Evolutionary conservation across 2,329 filamentous ascomycete species (phyloP), one percentile per base, ranked within the genome.

Genomic region (Keithomyces neogunnii): DNA sequence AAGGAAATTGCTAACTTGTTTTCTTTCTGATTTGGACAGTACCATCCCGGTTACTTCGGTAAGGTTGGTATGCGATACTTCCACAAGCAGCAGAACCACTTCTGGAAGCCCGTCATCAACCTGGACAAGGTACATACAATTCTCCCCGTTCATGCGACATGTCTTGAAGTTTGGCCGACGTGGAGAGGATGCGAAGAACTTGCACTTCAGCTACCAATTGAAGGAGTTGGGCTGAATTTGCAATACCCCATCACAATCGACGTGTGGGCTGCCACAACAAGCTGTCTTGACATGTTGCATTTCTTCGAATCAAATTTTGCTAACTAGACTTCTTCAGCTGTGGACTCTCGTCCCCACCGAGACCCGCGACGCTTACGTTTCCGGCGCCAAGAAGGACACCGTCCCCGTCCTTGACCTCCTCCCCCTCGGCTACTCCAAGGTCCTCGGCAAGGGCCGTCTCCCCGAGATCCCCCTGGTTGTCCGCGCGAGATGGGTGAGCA

Each of bases 61-160:
- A 96, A 96, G 81, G 88, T 92, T 65, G 87, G 88, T 78, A 92
- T 92, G 88, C 81, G 88, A 70, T 86, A 92, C 80, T 96, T 96
- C 88, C 92, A 97, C 84, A 91, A 93, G 78, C 85, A 89, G 70
- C 82, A 85, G 69, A 92, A 92, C 82, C 87, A 95, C 72, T 90
- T 92, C 83, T 99, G 92, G 93, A 96, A 96, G 81, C 93, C 93
- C 62, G 83, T 89, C 66, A 87, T 99, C 86, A 99, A 99, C 83
- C 80, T 99, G 66, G 93, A 97, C 78, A 99, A 97, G 88, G 88
- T 92, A 72, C 61, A 65, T 66, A 57, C 51, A 42, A 40, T 55
- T 45, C 32, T 33, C 33, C 53, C 47, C 38, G 6, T 19, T n/a
- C 39, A 40, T 28, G 47, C 51, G 33, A 39, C 38, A 45, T 42